Percentiles rank a stretch among this genome's conserved stretches.
phyloP scores from a whole-genome alignment of 148 eudicot genomes.

The Fallopia convolvulus region DNA sequence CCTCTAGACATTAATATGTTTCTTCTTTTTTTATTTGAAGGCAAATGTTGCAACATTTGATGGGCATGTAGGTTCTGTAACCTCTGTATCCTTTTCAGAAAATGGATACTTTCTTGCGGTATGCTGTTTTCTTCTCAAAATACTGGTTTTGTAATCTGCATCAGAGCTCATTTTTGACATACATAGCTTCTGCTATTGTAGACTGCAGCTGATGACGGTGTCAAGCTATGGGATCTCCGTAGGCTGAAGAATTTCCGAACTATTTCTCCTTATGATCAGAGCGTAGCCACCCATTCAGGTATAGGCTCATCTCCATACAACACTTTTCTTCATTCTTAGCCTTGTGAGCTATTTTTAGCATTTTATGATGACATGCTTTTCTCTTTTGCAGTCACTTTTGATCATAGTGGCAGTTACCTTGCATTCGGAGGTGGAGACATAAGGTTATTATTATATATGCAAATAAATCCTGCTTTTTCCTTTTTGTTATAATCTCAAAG shows the following conservation, averaged over 20 bases:
- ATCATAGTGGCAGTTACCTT: slow-evolving; percentile 95
- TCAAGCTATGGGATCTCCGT: slow-evolving; percentile 94
- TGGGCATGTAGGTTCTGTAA: slow-evolving; percentile 80
- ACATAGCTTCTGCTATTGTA: slow-evolving; percentile 19
- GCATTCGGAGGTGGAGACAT: slow-evolving; percentile 83
- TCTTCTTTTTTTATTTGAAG: slow-evolving; percentile 26
- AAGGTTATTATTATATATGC: slow-evolving; percentile 30
- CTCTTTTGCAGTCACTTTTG: slow-evolving; percentile 72
- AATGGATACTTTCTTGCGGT: slow-evolving; percentile 98
- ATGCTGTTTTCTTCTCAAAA: slow-evolving; percentile 13
- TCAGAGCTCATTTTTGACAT: not conserved
- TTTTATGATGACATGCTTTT: not conserved
- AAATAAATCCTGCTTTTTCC: not conserved
- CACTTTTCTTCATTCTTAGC: not conserved
- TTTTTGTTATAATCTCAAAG: not conserved
- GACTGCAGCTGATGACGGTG: slow-evolving; percentile 98
- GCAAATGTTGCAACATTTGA: slow-evolving; percentile 84
- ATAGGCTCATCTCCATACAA: not conserved
- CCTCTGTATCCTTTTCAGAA: slow-evolving; percentile 89
- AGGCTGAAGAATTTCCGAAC: slow-evolving; percentile 81
- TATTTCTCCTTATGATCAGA: slow-evolving; percentile 61
- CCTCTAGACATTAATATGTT: not conserved
- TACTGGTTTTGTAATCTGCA: not conserved
- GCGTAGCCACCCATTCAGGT: slow-evolving; percentile 81
- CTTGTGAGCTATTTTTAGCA: not conserved